phyloP scores from a whole-genome alignment of 257 asterid genomes.

The Nyctanthes arbortristis region DNA sequence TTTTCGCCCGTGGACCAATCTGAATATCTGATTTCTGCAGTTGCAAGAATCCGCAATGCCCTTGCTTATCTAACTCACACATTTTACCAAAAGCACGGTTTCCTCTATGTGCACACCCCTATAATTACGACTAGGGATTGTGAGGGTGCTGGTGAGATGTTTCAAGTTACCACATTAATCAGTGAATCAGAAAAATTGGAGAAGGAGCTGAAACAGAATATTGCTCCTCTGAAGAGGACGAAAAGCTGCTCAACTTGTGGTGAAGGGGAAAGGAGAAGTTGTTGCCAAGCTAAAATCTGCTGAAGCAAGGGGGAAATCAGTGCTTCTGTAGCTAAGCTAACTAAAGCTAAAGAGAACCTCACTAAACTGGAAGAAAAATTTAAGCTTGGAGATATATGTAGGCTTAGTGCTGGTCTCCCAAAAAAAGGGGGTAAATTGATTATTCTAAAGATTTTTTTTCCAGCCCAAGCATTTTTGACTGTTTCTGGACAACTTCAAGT shows the following conservation, averaged over 20 bases:
- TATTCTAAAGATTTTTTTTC: no score
- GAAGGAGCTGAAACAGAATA: constrained; percentile 70
- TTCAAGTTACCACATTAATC: constrained; percentile 81
- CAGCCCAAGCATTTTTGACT: no score
- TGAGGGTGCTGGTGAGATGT: constrained; percentile 99
- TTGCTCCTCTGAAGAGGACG: constrained; percentile 70
- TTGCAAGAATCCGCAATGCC: constrained; percentile 84
- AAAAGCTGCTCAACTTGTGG: constrained; percentile 55
- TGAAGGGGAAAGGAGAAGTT: no score
- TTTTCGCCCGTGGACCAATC: constrained; percentile 85
- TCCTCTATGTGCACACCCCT: constrained; percentile 89
- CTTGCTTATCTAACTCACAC: constrained; percentile 92
- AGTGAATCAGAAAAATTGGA: constrained; percentile 71
- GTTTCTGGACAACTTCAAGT: constrained; percentile 94
- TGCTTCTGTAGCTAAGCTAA: constrained; percentile 73
- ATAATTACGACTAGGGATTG: constrained; percentile 94
- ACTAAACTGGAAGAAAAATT: constrained; percentile 58
- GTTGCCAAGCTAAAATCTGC: constrained; percentile 66
- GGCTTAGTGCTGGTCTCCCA: constrained; percentile 65
- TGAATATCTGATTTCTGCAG: constrained; percentile 59
- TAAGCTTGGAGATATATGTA: constrained; percentile 58
- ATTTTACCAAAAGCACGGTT: constrained; percentile 80
- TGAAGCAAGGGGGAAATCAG: constrained; percentile 54
- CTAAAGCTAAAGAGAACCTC: constrained; percentile 64
- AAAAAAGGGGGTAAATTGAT: constrained; percentile 83